Base-by-base conservation (phyloP, 108 stramenopile species). In the Thalassiosira profunda region DNA sequence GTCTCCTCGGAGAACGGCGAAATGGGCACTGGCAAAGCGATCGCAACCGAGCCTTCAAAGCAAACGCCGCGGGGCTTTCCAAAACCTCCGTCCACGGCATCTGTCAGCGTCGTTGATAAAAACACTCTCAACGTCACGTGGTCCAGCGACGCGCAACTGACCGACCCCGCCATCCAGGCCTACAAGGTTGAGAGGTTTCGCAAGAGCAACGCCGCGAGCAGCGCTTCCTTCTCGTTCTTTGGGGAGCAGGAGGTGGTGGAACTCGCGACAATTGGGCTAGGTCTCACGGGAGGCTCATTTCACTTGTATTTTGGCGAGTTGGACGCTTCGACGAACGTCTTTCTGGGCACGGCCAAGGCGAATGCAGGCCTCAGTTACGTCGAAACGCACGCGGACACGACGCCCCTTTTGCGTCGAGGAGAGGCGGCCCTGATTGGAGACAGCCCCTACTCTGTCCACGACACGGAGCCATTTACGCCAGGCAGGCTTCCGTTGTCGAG, bases 1-100 rank as follows among this genome's bases (percentile, higher is more conserved):
- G 84, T 92, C n/a, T 67, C 68, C 4, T 82, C 91, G 4, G 68
- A 74, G 37, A 94, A 89, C 52, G 62, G 67, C 33, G 71, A 67
- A 49, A 60, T 68, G 52, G 74, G 86, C 36, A 67, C 72, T 11
- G 79, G 83, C 9, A 51, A 48, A 49, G 57, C 68, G 17, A 23
- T 76, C 9, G 33, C 36, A 51, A 75, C 72, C 1, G n/a, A 10
- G 10, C 86, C 88, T 12, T 18, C 54, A 14, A 52, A 54, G 7
- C 63, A 60, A 49, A 58, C 55, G n/a, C 81, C 81, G 9, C 48
- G 59, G 21, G 84, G 63, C 25, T 53, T 72, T 38, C 72, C 86
- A 3, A 24, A 21, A 24, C 36, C 80, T 47, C 82, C 82, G 21
- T 34, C 54, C 18, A 31, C 65, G 9, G 76, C 68, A 8, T 51